A percentile compares a stretch with the other conserved stretches of the same genome.
These are phyloP conservation scores for Escovopsis weberi DNA, from an alignment of 2,329 filamentous ascomycete genomes.

Conservation along the genomic window DNA sequence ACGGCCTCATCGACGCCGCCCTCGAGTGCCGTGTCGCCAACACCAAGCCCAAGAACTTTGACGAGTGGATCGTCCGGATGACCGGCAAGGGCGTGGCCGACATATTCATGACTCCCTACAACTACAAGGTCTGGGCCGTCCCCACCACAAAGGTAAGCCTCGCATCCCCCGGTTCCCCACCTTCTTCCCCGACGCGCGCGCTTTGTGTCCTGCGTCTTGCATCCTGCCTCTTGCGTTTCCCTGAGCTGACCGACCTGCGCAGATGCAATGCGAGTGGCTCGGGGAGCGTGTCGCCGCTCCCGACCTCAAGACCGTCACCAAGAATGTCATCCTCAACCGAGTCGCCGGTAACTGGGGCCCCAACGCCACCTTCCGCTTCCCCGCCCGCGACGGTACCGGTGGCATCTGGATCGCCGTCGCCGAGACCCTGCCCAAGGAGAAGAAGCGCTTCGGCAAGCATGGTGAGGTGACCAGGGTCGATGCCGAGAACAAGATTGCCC, in stretches of 20 bases:
- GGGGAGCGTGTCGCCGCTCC: constrained; percentile 96
- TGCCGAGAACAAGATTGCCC: constrained; percentile 69
- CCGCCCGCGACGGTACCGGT: constrained; percentile 85
- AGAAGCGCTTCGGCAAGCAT: constrained; percentile 77
- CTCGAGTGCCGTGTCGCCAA: constrained; percentile 73
- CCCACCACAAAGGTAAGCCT: constrained; percentile 77
- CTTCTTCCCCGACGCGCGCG: neutral
- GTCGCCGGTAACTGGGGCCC: constrained; percentile 95
- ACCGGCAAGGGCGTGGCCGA: constrained; percentile 82
- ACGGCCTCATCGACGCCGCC: constrained; percentile 90
- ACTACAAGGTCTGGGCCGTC: constrained; percentile 99
- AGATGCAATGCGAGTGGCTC: constrained; percentile 99
- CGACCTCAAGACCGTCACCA: constrained; percentile 83
- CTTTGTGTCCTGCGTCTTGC: too few species aligned
- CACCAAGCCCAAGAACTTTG: constrained; percentile 91
- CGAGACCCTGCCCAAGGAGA: constrained; percentile 81
- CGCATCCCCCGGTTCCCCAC: neutral
- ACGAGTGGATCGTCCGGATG: constrained; percentile 94
- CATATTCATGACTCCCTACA: constrained; percentile 98
- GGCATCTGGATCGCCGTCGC: constrained; percentile 98
- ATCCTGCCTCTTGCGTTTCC: neutral
- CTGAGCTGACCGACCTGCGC: neutral
- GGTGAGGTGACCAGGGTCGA: constrained; percentile 78
- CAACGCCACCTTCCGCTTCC: constrained; percentile 97
- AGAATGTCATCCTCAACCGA: constrained; percentile 93